These are phyloP conservation scores for Lipomyces sp. DNA, from an alignment of 805 yeast species.

Conservation along the genomic window DNA sequence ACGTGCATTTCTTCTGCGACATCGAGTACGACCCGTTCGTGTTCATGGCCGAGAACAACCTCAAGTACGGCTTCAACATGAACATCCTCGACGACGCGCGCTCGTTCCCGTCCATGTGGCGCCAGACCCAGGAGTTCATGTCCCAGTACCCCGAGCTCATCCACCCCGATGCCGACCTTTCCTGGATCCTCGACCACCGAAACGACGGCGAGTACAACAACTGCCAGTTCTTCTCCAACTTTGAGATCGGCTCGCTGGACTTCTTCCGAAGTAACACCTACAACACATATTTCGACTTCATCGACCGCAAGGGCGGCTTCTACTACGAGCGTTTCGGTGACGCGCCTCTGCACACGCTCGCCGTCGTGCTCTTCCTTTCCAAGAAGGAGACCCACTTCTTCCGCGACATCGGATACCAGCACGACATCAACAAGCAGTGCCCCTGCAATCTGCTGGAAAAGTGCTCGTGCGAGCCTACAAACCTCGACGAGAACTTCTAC, in stretches of 20 bases:
- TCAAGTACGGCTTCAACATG: slow-evolving; percentile 50
- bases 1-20: slow-evolving; percentile 69
- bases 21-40: slow-evolving; percentile 75
- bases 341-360: slow-evolving; percentile 70
- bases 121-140: slow-evolving; percentile 49
- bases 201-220: slow-evolving; percentile 61
- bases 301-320: slow-evolving; percentile 63
- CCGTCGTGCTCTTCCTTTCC: slow-evolving; percentile 53
- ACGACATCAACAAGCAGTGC: slow-evolving; percentile 36
- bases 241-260: slow-evolving; percentile 59
- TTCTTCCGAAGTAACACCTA: slow-evolving; percentile 59
- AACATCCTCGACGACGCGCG: slow-evolving; percentile 30
- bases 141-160: slow-evolving; percentile 49
- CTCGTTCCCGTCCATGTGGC: slow-evolving; percentile 57
- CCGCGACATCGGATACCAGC: slow-evolving; percentile 58
- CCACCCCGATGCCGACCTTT: slow-evolving; percentile 47
- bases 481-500: slow-evolving; percentile 28
- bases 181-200: slow-evolving; percentile 48
- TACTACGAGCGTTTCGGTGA: slow-evolving; percentile 79
- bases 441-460: slow-evolving; percentile 23
- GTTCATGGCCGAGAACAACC: slow-evolving; percentile 71
- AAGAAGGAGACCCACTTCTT: slow-evolving; percentile 56
- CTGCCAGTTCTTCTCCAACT: slow-evolving; percentile 82
- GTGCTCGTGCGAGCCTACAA: slow-evolving; percentile 29
- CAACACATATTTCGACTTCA: slow-evolving; percentile 50